These are phyloP conservation scores for Verticillium tricorpus DNA, from an alignment of 2,329 filamentous ascomycete species.

Conservation along the genomic window DNA sequence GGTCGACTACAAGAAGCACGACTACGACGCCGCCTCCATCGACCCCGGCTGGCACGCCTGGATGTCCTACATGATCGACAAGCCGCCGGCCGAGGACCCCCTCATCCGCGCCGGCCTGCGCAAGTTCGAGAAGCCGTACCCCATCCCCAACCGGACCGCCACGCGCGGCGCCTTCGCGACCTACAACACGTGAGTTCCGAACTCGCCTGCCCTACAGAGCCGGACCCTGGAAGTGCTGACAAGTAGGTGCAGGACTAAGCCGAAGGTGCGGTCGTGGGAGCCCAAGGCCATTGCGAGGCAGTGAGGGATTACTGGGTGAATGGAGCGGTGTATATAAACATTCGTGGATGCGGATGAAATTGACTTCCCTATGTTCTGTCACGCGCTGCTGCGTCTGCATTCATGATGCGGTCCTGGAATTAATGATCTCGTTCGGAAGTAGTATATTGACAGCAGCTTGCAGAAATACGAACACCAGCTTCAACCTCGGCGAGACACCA, in stretches of 20 bases:
- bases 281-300: constrained; percentile 27
- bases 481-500: not conserved
- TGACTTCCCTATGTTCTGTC: not conserved
- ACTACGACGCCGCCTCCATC: constrained; percentile 78
- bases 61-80: constrained; percentile 92
- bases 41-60: constrained; percentile 98
- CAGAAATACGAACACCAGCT: not conserved
- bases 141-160: constrained; percentile 71
- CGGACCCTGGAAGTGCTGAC: not conserved
- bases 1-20: constrained; percentile 91
- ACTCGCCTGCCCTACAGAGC: not conserved
- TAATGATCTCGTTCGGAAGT: not conserved
- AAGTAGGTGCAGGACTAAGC: constrained; percentile 37
- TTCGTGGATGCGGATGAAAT: constrained; percentile 1
- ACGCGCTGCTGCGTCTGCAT: not conserved
- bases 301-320: not conserved
- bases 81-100: constrained; percentile 73
- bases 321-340: constrained; percentile 1
- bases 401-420: not conserved
- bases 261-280: constrained; percentile 51
- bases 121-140: constrained; percentile 68
- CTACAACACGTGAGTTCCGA: constrained; percentile 79
- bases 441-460: not conserved
- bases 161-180: constrained; percentile 81
- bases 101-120: constrained; percentile 63